Conservation (phyloP, 1,284 basidiomycete genomes). For the Inonotus hispidus region DNA sequence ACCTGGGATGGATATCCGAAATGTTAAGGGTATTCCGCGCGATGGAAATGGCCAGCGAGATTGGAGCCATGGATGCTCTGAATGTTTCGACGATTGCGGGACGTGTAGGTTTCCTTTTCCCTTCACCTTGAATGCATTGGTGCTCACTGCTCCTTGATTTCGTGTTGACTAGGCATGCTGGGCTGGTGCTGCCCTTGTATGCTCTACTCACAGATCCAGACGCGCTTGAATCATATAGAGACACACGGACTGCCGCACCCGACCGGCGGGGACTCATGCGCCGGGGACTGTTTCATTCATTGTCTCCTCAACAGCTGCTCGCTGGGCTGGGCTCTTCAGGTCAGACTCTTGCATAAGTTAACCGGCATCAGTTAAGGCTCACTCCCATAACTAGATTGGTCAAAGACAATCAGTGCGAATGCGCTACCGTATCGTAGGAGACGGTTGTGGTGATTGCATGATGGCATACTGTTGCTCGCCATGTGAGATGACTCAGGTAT, state of each 20-base stretch:
- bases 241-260: conserved; percentile 22
- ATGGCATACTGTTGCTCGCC: conserved; percentile 40
- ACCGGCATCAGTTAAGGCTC: background rate
- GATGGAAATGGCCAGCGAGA: conserved; percentile 35
- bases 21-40: conserved; percentile 36
- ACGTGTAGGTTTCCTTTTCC: conserved; percentile 28
- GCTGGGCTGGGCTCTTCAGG: conserved; percentile 40
- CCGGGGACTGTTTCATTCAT: conserved; percentile 22
- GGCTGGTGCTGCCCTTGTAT: conserved; percentile 22
- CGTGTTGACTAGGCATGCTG: background rate
- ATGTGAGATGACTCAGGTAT: conserved; percentile 45
- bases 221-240: conserved; percentile 22
- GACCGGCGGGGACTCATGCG: conserved; percentile 18
- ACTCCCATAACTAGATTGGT: conserved; percentile 30
- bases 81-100: conserved; percentile 31
- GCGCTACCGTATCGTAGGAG: conserved; percentile 42
- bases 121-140: background rate
- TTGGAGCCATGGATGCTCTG: conserved; percentile 40
- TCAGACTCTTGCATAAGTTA: conserved; percentile 19
- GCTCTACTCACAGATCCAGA: conserved; percentile 24
- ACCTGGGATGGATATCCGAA: conserved; percentile 22
- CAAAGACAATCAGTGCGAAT: conserved; percentile 34
- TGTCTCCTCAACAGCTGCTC: conserved; percentile 27
- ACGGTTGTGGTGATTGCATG: conserved; percentile 35
- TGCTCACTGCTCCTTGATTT: background rate